phyloP scores from a whole-genome alignment of 225 moss, liverwort and hornwort genomes.

The Marchantia polymorpha region DNA sequence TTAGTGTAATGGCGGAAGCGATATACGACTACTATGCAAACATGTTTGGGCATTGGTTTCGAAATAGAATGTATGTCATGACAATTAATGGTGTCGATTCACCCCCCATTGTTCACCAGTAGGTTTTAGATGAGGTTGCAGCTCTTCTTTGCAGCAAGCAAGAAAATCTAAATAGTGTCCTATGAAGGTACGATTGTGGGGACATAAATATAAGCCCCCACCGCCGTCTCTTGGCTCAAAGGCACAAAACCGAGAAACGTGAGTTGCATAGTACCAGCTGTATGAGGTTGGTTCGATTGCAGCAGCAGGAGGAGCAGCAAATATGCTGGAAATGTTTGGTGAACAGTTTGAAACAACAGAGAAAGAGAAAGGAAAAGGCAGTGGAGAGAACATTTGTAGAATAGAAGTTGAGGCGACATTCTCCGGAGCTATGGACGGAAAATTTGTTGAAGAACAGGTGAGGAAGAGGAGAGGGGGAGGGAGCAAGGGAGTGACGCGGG shows the following conservation, averaged over 20 bases:
- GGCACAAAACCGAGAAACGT: not conserved
- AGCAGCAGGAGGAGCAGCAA: too few species aligned
- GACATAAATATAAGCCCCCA: not conserved
- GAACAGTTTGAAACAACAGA: not conserved
- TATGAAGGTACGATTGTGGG: conserved; percentile 1
- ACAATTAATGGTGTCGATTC: conserved; percentile 4
- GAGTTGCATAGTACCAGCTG: not conserved
- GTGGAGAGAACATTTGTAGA: too few species aligned
- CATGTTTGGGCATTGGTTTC: not conserved
- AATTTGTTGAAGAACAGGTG: too few species aligned
- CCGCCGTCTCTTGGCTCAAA: too few species aligned
- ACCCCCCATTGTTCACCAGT: not conserved
- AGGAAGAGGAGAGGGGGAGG: too few species aligned
- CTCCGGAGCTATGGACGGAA: not conserved
- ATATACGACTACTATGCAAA: not conserved
- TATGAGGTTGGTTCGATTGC: not conserved
- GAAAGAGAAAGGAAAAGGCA: not conserved
- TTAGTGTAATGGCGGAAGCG: not conserved
- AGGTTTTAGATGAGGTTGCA: conserved; percentile 1
- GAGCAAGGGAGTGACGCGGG: too few species aligned
- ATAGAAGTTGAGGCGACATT: not conserved
- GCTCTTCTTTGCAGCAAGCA: not conserved
- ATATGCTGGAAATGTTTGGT: too few species aligned
- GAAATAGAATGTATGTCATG: conserved; percentile 2
- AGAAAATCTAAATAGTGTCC: not conserved